Conservation (phyloP, 108 stramenopile species). For the Skeletonema potamos region DNA sequence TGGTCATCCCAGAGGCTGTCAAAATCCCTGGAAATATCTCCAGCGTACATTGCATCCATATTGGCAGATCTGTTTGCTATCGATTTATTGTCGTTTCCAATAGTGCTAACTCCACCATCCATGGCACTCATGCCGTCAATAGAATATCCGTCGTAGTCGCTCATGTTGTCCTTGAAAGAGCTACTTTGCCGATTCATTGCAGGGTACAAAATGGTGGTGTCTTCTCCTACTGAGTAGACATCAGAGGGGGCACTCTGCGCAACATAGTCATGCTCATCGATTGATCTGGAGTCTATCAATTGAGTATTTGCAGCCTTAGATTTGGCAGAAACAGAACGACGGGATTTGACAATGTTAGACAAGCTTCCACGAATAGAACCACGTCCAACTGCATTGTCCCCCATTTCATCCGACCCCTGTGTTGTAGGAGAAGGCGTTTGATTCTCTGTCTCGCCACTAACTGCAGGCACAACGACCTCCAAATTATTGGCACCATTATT, state of each 20-base stretch:
- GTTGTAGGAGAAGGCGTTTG: slow-evolving; percentile 9
- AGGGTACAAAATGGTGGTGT: slow-evolving; percentile 40
- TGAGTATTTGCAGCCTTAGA: neutral
- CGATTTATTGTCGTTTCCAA: neutral
- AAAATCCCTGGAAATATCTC: slow-evolving; percentile 29
- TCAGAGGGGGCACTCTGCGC: neutral
- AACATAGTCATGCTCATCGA: neutral
- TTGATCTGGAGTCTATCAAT: neutral
- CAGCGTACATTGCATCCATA: slow-evolving; percentile 16
- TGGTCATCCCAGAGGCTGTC: slow-evolving; percentile 41
- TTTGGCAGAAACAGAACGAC: neutral
- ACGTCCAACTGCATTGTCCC: neutral
- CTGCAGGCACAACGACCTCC: neutral
- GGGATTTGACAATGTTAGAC: neutral
- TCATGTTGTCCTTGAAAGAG: slow-evolving; percentile 18
- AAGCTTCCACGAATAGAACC: neutral
- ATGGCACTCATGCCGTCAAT: slow-evolving; percentile 42
- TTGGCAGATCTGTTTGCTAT: neutral
- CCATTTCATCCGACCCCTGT: neutral
- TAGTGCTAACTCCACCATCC: slow-evolving; percentile 2
- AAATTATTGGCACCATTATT: neutral
- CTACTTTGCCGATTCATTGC: slow-evolving; percentile 23
- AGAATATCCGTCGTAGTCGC: slow-evolving; percentile 42
- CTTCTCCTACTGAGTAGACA: slow-evolving; percentile 36
- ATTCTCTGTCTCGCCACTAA: slow-evolving; percentile 22